Evolutionary conservation across 2,329 filamentous ascomycete genomes (phyloP), one percentile per base, ranked within the genome.

Genomic region (Sporothrix pseudoabietina): DNA sequence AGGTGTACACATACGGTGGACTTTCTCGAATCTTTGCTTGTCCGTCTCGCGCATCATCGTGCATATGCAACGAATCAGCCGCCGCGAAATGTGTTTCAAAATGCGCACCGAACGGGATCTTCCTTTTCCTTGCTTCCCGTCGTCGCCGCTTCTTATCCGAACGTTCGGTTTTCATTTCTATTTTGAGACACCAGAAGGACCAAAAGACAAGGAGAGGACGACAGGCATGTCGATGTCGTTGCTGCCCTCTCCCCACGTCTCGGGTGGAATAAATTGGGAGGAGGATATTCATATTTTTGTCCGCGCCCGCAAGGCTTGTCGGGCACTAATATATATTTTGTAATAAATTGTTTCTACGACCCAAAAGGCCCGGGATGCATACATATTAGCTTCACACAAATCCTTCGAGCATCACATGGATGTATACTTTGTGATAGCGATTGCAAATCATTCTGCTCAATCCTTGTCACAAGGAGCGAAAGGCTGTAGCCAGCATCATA

Each of bases 21-120:
- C n/a, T 6, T 65, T 44, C 41, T 19, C 39, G 3, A 9, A 9
- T 5, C 14, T 66, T 66, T 49, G 63, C n/a, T 66, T 26, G 39
- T 30, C 30, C 26, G 44, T 52, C 30, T 22, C 4, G 66, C 49
- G 19, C 32, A 55, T 54, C 30, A 49, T 26, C 49, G 19, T 55
- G 66, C 49, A 55, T 69, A 41, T 35, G 66, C 66, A 55, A 35
- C 30, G 32, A 69, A 69, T 35, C 65, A 35, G 32, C 66, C n/a
- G 66, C 32, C 66, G 30, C 49, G 9, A 69, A 39, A 55, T 2
- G 47, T 55, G 49, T 69, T 69, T 69, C 66, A 49, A n/a, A 55
- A 41, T 19, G 8, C n/a, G 49, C 66, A 41, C 66, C 30, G 49
- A 44, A 8, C 44, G 65, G 65, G 44, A 69, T 69, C 30, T 39